Base-by-base conservation (phyloP, 257 asterid species). In the Nicotiana knightiana region DNA sequence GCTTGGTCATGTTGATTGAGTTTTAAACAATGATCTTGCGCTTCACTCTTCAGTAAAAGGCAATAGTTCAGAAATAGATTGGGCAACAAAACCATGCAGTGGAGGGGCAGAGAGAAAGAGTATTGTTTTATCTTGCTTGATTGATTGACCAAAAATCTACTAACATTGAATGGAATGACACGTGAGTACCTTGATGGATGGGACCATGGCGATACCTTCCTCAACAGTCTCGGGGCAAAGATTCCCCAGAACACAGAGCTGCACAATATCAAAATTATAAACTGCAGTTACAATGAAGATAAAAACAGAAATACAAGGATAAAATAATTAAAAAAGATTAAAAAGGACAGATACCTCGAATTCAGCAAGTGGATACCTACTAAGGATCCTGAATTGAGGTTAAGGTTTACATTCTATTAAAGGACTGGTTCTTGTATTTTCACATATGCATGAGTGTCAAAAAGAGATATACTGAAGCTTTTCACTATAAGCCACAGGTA, bases 181-280 rank as follows among this genome's bases (percentile, higher is more conserved):
- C 63, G 51, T 13, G 70, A 81, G 85, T 92, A 94, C 98, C 98
- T 94, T 94, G 88, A 94, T 92, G 46, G 98, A 94, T 6, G 99
- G 99, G 83, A 96, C 99, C 97, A 94, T 91, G 80, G 97, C 93
- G 83, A 92, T 90, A 80, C 92, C 99, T 90, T 96, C 99, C 85
- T 94, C 98, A 26, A 91, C 95, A 3, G 97, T 93, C 83, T 95
- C 98, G 0, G 98, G 98, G 83, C 98, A 93, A 62, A 95, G 97
- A 89, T 93, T 95, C 86, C 99, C 99, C 63, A 95, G 97, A 30
- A 85, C 94, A 86, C 86, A 93, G 24, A 96, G 99, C 99, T 94
- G 92, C 90, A 91, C 26, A 81, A 67, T 11, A 76, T 75, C 7
- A 54, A 24, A 39, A 35, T 21, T 46, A 55, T 62, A 24, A 73